phyloP scores from a whole-genome alignment of 1,284 basidiomycete species.

The Athelia sp. region DNA sequence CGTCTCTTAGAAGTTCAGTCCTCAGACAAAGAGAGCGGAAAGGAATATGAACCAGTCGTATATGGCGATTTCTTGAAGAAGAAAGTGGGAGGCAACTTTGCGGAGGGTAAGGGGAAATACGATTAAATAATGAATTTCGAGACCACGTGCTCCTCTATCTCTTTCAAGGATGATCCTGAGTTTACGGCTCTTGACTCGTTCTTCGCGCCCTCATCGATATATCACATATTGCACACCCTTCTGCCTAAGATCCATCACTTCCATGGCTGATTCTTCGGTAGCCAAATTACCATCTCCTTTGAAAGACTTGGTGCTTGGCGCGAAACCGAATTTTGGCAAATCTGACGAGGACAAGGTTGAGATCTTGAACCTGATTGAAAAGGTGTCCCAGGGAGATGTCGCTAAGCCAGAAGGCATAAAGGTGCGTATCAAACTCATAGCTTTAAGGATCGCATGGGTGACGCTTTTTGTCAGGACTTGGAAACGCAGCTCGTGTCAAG shows the following conservation, averaged over 20 bases:
- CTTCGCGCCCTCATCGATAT: constrained; percentile 34
- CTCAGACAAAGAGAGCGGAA: constrained; percentile 10
- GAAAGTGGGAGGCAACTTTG: constrained; percentile 74
- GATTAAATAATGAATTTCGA: constrained; percentile 21
- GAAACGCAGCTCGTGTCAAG: constrained; percentile 69
- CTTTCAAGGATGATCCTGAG: background rate
- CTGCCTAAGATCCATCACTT: background rate
- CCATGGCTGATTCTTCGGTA: constrained; percentile 20
- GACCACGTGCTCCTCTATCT: constrained; percentile 7
- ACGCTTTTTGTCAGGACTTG: constrained; percentile 47
- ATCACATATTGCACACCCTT: constrained; percentile 15
- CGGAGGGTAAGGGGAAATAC: constrained; percentile 37
- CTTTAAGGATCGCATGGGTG: constrained; percentile 4
- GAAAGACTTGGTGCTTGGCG: constrained; percentile 51
- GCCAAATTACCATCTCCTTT: constrained; percentile 47
- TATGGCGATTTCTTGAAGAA: constrained; percentile 72
- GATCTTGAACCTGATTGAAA: constrained; percentile 66
- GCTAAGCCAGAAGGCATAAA: constrained; percentile 44
- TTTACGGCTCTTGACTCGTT: background rate
- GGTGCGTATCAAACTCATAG: constrained; percentile 26
- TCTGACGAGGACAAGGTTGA: constrained; percentile 60
- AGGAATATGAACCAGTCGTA: constrained; percentile 43
- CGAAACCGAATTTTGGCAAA: constrained; percentile 45
- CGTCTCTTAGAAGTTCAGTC: constrained; percentile 34
- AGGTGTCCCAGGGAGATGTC: constrained; percentile 48